These are phyloP conservation scores for Trypanosoma caninum DNA, from an alignment of 208 protist species.

Conservation along the genomic window DNA sequence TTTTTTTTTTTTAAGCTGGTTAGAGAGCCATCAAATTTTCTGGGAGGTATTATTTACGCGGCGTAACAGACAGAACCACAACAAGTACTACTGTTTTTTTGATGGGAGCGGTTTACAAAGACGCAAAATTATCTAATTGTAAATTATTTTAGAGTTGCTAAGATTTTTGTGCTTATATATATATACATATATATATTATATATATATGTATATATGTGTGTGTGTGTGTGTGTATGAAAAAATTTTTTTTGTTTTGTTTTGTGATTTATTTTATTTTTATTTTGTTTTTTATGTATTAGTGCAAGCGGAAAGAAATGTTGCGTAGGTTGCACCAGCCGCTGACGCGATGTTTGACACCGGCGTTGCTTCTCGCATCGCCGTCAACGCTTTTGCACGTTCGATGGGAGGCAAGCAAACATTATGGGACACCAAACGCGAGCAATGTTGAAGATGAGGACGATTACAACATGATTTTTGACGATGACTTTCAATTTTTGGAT, in stretches of 20 bases:
- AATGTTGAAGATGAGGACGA: conserved; percentile 43
- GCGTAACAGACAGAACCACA: too few species aligned
- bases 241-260: not conserved
- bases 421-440: not conserved
- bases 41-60: too few species aligned
- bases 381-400: not conserved
- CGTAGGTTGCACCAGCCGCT: conserved; percentile 8
- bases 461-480: conserved; percentile 47
- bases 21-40: too few species aligned
- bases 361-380: not conserved
- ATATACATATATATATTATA: too few species aligned
- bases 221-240: not conserved
- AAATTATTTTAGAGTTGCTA: too few species aligned
- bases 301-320: conserved; percentile 8
- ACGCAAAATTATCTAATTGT: too few species aligned
- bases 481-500: conserved; percentile 78
- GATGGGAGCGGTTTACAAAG: too few species aligned
- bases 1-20: too few species aligned
- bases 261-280: conserved; percentile 12
- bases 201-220: not conserved
- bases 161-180: too few species aligned
- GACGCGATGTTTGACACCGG: not conserved
- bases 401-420: conserved; percentile 12
- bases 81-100: too few species aligned
- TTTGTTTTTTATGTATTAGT: not conserved